Conservation (phyloP, 805 yeast genomes). For the Starmerella vitae region DNA sequence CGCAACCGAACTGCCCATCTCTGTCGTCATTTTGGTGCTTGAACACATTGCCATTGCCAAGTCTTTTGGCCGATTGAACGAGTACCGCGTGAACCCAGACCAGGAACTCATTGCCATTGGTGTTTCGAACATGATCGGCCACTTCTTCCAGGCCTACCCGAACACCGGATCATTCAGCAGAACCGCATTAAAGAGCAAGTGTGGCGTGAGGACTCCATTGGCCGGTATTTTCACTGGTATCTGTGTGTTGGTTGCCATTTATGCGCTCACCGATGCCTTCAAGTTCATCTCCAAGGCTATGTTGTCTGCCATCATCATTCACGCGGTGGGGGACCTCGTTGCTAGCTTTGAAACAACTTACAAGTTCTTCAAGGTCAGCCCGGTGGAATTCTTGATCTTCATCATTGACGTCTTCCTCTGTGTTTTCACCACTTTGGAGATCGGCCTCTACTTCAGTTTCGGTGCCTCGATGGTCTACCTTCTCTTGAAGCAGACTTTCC, state of each 20-base stretch:
- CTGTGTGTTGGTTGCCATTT: slow-evolving; percentile 75
- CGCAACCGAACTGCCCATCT: slow-evolving; percentile 73
- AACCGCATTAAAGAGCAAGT: slow-evolving; percentile 85
- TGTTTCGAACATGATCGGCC: slow-evolving; percentile 76
- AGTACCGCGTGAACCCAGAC: slow-evolving; percentile 80
- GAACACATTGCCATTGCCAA: slow-evolving; percentile 91
- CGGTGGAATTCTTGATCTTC: slow-evolving; percentile 62
- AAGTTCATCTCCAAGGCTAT: slow-evolving; percentile 85
- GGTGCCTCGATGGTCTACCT: slow-evolving; percentile 68
- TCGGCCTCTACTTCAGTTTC: slow-evolving; percentile 83
- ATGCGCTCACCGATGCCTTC: slow-evolving; percentile 70
- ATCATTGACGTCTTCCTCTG: slow-evolving; percentile 59
- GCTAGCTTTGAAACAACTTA: slow-evolving; percentile 39
- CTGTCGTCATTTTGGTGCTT: slow-evolving; percentile 64
- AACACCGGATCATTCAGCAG: slow-evolving; percentile 93
- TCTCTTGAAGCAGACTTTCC: slow-evolving; percentile 62
- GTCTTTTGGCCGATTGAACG: slow-evolving; percentile 85
- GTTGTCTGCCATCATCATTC: slow-evolving; percentile 75
- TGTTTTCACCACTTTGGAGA: slow-evolving; percentile 66
- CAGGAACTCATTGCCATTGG: slow-evolving; percentile 93
- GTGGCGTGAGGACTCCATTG: slow-evolving; percentile 88
- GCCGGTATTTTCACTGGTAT: slow-evolving; percentile 86
- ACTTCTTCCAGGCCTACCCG: slow-evolving; percentile 87
- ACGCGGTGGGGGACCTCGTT: slow-evolving; percentile 78
- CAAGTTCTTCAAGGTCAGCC: slow-evolving; percentile 56